These are phyloP conservation scores for Trichoderma simmonsii DNA, from an alignment of 2,329 filamentous ascomycete species.

Conservation along the genomic window DNA sequence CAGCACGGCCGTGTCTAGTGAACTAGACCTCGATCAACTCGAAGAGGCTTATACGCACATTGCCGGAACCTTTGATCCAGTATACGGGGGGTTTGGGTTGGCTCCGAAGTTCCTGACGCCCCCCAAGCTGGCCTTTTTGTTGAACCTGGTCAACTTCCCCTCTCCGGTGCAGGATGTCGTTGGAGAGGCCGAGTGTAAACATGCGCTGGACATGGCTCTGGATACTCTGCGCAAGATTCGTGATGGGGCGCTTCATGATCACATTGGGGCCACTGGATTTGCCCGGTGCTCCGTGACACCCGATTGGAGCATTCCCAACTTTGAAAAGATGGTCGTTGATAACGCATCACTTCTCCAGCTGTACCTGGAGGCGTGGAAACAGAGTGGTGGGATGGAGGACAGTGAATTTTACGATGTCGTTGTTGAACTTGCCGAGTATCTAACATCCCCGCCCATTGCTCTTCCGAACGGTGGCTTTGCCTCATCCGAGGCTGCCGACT, in stretches of 20 bases:
- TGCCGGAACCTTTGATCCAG: constrained; percentile 71
- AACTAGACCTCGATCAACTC: constrained; percentile 82
- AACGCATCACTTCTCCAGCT: constrained; percentile 81
- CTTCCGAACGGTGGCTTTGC: constrained; percentile 72
- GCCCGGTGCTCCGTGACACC: constrained; percentile 81
- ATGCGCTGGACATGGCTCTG: constrained; percentile 74
- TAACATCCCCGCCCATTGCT: constrained; percentile 68
- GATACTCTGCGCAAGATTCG: constrained; percentile 74
- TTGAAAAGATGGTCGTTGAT: constrained; percentile 95
- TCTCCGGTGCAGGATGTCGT: constrained; percentile 77
- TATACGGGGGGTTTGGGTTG: constrained; percentile 74
- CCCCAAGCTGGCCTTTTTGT: constrained; percentile 76
- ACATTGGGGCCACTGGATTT: constrained; percentile 53
- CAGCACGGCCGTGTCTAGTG: constrained; percentile 51
- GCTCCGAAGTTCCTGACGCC: constrained; percentile 91
- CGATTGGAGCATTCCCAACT: constrained; percentile 93
- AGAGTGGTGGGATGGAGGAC: constrained; percentile 48
- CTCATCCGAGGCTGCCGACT: constrained; percentile 89
- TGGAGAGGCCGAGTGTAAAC: constrained; percentile 71
- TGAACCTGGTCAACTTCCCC: constrained; percentile 71
- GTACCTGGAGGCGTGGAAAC: constrained; percentile 82
- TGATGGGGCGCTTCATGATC: constrained; percentile 53
- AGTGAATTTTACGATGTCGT: constrained; percentile 74
- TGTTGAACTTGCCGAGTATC: constrained; percentile 81
- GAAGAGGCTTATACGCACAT: constrained; percentile 88